phyloP scores from a whole-genome alignment of 805 yeast genomes.

The Dipodascus albidus region DNA sequence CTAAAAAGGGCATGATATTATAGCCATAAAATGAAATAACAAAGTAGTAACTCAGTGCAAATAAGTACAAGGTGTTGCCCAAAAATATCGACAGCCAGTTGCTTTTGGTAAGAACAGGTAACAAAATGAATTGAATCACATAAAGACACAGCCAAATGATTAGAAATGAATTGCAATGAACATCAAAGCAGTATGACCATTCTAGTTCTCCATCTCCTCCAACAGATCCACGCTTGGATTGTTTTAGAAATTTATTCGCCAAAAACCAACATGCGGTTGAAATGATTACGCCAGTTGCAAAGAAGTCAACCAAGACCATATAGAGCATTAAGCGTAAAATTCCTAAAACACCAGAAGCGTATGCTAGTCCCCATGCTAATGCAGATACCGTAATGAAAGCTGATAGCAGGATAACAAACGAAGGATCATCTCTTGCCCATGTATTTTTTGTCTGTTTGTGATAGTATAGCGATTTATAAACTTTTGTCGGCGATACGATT shows the following conservation, averaged over 20 bases:
- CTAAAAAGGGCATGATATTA: conserved; percentile 58
- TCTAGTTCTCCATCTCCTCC: conserved; percentile 43
- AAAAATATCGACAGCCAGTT: conserved; percentile 57
- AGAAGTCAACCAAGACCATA: conserved; percentile 79
- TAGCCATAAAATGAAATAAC: conserved; percentile 84
- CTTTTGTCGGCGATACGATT: conserved; percentile 65
- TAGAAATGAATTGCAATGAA: conserved; percentile 84
- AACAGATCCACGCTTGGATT: conserved; percentile 12
- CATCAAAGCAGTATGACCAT: conserved; percentile 92
- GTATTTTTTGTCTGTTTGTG: conserved; percentile 68
- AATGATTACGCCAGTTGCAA: conserved; percentile 53
- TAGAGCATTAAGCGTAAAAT: conserved; percentile 58
- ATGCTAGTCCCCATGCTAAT: conserved; percentile 82
- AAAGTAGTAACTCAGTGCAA: conserved; percentile 64
- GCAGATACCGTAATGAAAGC: conserved; percentile 61
- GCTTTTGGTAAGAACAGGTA: conserved; percentile 58
- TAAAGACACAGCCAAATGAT: conserved; percentile 69
- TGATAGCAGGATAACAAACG: conserved; percentile 67
- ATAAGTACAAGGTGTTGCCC: conserved; percentile 70
- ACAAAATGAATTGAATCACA: conserved; percentile 57
- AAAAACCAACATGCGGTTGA: conserved; percentile 67
- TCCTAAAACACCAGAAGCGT: conserved; percentile 50
- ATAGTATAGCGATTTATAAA: conserved; percentile 70
- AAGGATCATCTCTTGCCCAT: conserved; percentile 90
- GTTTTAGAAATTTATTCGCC: conserved; percentile 48